Evolutionary conservation across 345 rosid genomes (phyloP).

Genomic region (Viola odorata): DNA sequence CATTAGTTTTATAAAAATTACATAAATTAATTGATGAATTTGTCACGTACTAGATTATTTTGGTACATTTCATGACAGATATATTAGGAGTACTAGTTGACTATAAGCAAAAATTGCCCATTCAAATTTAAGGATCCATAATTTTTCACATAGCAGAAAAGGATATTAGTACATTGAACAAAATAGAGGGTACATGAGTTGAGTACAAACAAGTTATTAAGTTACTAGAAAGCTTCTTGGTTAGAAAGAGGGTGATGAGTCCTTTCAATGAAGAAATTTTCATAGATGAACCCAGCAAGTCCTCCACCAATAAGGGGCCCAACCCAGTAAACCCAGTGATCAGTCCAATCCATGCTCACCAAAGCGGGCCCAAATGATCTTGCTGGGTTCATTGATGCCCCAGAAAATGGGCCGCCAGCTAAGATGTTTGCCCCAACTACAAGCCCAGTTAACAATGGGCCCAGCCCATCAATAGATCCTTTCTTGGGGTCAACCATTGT

Average conservation of each 20-base stretch:
- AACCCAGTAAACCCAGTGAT: conserved; percentile 93
- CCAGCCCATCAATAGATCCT: conserved; percentile 64
- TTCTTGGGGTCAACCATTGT: conserved; percentile 88
- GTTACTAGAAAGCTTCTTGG: conserved; percentile 21
- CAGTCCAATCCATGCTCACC: conserved; percentile 78
- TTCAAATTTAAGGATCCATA: too few species aligned
- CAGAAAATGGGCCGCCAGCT: conserved; percentile 81
- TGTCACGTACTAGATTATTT: too few species aligned
- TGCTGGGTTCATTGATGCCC: conserved; percentile 97
- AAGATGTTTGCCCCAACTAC: conserved; percentile 76
- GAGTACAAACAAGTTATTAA: too few species aligned
- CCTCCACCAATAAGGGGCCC: conserved; percentile 82
- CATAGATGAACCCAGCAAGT: conserved; percentile 65
- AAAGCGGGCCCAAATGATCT: conserved; percentile 87
- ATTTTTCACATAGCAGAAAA: too few species aligned
- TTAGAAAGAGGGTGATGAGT: conserved; percentile 32
- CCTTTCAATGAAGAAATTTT: conserved; percentile 57
- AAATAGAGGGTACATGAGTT: background rate
- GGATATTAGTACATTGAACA: background rate
- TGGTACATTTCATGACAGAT: too few species aligned
- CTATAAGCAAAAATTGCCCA: too few species aligned
- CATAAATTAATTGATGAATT: too few species aligned
- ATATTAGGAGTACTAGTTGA: too few species aligned
- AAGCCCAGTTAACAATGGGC: conserved; percentile 65
- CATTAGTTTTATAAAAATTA: too few species aligned